Evolutionary conservation across 2,329 filamentous ascomycete genomes (phyloP), one percentile per base, ranked within the genome.

Genomic region (Penicillium italicum): DNA sequence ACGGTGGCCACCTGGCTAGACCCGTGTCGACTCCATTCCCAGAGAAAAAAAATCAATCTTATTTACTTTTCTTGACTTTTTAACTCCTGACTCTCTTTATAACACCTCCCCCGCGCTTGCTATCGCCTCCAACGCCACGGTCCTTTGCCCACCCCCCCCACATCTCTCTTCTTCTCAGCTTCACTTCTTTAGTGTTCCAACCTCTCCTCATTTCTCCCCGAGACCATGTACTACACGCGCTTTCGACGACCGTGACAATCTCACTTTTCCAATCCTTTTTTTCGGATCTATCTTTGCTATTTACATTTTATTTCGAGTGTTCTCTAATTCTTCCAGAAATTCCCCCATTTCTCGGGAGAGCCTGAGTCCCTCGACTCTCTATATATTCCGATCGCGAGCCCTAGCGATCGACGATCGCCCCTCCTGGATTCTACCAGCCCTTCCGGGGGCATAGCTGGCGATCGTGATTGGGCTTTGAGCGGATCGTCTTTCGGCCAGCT

Each of bases 391-490:
- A 66, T 69, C 69, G 69, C 69, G 57, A 60, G 53, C 53, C 49
- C 57, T 65, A 43, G 69, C 69, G 69, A 70, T 70, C 70, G 55
- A 55, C 56, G 59, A 57, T 72, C 72, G 75, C 77, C 77, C 76
- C 77, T 71, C 69, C 74, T 80, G 77, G 77, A 80, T 79, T 73
- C 74, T 68, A 72, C 72, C 66, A 74, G 74, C 67, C 65, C 74
- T 69, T 72, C 75, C 71, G 75, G 77, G 63, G 73, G 71, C 68
- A 66, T 75, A 66, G 70, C 75, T 74, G 74, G 75, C 73, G 76
- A 74, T 74, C 73, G 75, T 68, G 75, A 75, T 73, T 81, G 78
- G 78, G 68, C 76, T 22, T 56, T 70, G 52, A 73, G 68, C 69
- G 69, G 66, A 55, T 70, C 73, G 49, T 69, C 74, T 49, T 56